Percentiles rank a stretch among this genome's conserved stretches.
phyloP scores from a whole-genome alignment of 1,284 basidiomycete genomes.

The Spongispora temasekensis region DNA sequence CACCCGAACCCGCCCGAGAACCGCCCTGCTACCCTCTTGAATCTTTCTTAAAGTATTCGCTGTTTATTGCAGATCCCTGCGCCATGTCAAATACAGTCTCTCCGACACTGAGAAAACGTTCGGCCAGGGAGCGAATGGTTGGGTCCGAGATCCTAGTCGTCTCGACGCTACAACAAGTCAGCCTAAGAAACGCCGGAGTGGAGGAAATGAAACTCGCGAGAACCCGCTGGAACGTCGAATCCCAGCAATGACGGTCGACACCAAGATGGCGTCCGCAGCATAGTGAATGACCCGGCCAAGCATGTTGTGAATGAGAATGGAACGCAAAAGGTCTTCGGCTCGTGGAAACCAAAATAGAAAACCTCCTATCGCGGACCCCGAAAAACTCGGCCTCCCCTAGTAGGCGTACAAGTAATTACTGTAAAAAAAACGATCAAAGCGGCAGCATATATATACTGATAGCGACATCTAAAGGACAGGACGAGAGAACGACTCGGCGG shows the following conservation, averaged over 20 bases:
- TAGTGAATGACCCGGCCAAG: slow-evolving; percentile 86
- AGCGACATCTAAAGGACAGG: too few species aligned
- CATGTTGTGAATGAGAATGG: slow-evolving; percentile 43
- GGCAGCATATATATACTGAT: too few species aligned
- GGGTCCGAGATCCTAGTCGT: slow-evolving; percentile 72
- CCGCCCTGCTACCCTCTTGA: slow-evolving; percentile 29
- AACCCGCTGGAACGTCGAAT: slow-evolving; percentile 90
- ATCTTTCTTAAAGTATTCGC: slow-evolving; percentile 71
- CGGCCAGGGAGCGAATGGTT: slow-evolving; percentile 72
- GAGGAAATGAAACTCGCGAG: slow-evolving; percentile 57
- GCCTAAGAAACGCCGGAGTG: background rate
- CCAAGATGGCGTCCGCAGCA: slow-evolving; percentile 79
- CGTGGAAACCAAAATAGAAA: too few species aligned
- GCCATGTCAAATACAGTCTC: slow-evolving; percentile 87
- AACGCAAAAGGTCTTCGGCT: too few species aligned
- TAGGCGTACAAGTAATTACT: too few species aligned
- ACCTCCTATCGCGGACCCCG: too few species aligned
- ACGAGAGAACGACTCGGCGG: too few species aligned
- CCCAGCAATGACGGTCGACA: slow-evolving; percentile 91
- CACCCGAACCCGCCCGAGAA: background rate
- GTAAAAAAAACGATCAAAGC: too few species aligned
- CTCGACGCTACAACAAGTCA: slow-evolving; percentile 55
- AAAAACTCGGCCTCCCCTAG: too few species aligned
- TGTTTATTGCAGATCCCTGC: slow-evolving; percentile 80
- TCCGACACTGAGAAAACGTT: slow-evolving; percentile 84